Conservation (phyloP, 257 asterid genomes). For the Gentiana straminea region DNA sequence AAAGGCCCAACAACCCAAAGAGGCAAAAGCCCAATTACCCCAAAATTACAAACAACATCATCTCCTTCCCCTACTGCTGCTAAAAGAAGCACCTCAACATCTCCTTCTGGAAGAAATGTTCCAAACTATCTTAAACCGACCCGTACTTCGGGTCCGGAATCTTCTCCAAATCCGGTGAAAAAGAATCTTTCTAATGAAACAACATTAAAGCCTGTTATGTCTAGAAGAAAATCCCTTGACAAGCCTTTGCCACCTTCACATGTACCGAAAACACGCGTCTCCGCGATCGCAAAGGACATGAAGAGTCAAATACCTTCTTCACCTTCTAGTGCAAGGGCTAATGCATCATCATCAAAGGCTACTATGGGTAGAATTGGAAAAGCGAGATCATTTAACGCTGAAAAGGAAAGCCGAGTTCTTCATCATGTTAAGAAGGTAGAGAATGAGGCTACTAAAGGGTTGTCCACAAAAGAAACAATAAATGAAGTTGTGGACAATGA, state of each 20-base stretch:
- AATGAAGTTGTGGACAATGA: not conserved
- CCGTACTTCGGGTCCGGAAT: constrained; percentile 15
- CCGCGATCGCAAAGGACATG: constrained; percentile 27
- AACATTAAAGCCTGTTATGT: constrained; percentile 14
- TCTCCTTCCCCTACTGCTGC: constrained; percentile 7
- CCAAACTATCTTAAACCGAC: constrained; percentile 59
- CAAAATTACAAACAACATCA: constrained; percentile 6
- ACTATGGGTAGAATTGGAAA: constrained; percentile 21
- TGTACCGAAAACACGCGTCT: constrained; percentile 20
- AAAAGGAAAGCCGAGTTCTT: constrained; percentile 14
- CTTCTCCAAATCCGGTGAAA: constrained; percentile 15
- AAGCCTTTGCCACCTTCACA: constrained; percentile 38
- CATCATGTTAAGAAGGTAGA: constrained; percentile 17
- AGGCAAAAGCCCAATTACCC: constrained; percentile 18
- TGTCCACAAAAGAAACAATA: constrained; percentile 12
- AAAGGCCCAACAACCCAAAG: constrained; percentile 9
- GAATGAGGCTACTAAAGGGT: constrained; percentile 1
- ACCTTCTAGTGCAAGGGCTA: constrained; percentile 13
- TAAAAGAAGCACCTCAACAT: constrained; percentile 12
- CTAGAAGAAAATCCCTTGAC: constrained; percentile 51
- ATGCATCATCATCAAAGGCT: constrained; percentile 15
- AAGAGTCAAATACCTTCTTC: constrained; percentile 27
- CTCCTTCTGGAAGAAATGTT: constrained; percentile 15
- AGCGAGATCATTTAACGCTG: constrained; percentile 22
- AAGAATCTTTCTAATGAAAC: constrained; percentile 14